Conservation (phyloP, 345 rosid genomes). For the Eucalyptus rudis region DNA sequence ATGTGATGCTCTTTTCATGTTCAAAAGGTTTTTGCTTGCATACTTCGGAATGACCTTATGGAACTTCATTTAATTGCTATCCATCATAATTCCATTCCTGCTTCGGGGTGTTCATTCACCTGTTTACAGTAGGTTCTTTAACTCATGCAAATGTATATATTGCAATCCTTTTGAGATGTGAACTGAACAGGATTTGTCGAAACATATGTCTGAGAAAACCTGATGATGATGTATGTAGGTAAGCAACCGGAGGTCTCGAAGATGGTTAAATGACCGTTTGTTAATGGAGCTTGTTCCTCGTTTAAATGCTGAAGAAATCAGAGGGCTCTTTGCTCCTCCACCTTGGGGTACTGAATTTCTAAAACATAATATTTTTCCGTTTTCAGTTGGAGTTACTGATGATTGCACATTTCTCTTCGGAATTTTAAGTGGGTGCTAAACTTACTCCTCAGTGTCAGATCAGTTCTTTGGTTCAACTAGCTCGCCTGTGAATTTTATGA, state of each 20-base stretch:
- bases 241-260: slow-evolving; percentile 71
- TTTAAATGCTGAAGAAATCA: slow-evolving; percentile 72
- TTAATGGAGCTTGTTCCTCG: slow-evolving; percentile 96
- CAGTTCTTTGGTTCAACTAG: background rate
- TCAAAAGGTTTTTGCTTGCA: background rate
- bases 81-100: background rate
- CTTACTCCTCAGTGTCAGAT: background rate
- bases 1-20: background rate
- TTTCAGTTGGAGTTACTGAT: no score
- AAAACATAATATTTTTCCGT: background rate
- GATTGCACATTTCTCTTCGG: background rate
- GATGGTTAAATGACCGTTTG: slow-evolving; percentile 86
- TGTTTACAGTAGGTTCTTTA: background rate
- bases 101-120: background rate
- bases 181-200: background rate
- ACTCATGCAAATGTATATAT: background rate
- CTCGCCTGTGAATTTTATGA: background rate
- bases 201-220: background rate
- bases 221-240: slow-evolving; percentile 24
- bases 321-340: slow-evolving; percentile 97
- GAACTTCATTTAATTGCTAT: background rate
- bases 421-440: background rate
- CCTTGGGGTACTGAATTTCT: slow-evolving; percentile 64
- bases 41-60: background rate
- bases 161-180: background rate